Conservation (phyloP, 371 early-diverging fungal genomes). For the Actinomortierella ambigua region DNA sequence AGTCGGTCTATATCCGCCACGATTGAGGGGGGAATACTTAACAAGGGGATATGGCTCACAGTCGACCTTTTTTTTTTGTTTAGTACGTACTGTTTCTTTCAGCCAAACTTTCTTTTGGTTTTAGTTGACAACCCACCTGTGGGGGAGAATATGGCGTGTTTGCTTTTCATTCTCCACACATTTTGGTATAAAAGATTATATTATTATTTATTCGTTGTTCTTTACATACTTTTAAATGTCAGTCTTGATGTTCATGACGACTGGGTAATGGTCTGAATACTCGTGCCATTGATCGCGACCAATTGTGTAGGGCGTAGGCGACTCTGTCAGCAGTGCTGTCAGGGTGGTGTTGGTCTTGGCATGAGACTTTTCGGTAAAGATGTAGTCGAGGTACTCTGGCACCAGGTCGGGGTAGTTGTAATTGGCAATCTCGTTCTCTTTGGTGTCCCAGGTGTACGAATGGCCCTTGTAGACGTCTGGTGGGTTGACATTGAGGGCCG, state of each 20-base stretch:
- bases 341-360: slow-evolving; percentile 7
- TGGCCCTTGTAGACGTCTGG: slow-evolving; percentile 17
- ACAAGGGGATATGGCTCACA: no score
- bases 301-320: slow-evolving; percentile 20
- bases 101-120: no score
- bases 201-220: no score
- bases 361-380: slow-evolving; percentile 21
- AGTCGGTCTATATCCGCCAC: no score
- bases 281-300: slow-evolving; percentile 23
- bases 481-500: slow-evolving; percentile 17
- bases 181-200: no score
- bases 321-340: slow-evolving; percentile 16
- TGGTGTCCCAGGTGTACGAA: slow-evolving; percentile 34
- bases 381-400: slow-evolving; percentile 37
- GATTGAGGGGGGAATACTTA: no score
- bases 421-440: slow-evolving; percentile 29
- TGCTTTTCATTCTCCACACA: no score
- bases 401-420: slow-evolving; percentile 31
- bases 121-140: no score
- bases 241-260: slow-evolving; percentile 11
- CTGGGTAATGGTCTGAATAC: slow-evolving; percentile 43
- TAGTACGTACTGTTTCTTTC: no score
- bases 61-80: no score
- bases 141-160: no score
- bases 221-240: neutral